A percentile compares a stretch with the other conserved stretches of the same genome.
These are phyloP conservation scores for Candida awuae DNA, from an alignment of 805 yeast genomes.

Conservation along the genomic window DNA sequence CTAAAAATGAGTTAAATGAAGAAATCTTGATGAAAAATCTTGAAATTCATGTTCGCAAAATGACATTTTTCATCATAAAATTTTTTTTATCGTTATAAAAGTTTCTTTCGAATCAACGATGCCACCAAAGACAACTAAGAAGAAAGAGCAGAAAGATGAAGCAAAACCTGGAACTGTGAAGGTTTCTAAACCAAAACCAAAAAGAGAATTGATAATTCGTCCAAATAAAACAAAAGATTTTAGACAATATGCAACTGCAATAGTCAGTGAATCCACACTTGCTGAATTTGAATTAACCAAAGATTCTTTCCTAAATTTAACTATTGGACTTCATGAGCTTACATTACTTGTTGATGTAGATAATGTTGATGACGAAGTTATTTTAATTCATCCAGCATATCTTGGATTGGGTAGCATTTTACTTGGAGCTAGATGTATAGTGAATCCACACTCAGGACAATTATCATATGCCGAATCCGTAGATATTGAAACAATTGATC, in stretches of 20 bases:
- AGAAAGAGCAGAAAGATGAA: constrained; percentile 2
- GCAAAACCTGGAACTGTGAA: constrained; percentile 4
- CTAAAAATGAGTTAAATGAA: too few species aligned
- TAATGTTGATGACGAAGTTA: constrained; percentile 22
- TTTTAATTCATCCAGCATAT: constrained; percentile 19
- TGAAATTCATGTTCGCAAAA: too few species aligned
- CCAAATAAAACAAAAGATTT: constrained; percentile 14
- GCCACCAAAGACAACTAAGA: constrained; percentile 22
- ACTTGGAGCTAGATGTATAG: constrained; percentile 29
- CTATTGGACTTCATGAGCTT: constrained; percentile 19
- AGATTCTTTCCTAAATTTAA: constrained; percentile 23
- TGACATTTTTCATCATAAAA: too few species aligned
- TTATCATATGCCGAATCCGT: constrained; percentile 34
- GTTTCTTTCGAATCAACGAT: constrained; percentile 9
- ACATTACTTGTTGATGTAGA: constrained; percentile 12
- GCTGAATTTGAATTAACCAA: constrained; percentile 17
- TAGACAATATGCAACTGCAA: constrained; percentile 15
- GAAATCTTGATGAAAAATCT: too few species aligned
- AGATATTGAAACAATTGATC: constrained; percentile 8
- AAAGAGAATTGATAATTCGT: constrained; percentile 24
- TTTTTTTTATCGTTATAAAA: too few species aligned
- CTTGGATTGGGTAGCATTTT: constrained; percentile 18
- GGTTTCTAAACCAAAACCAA: constrained; percentile 8
- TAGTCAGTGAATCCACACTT: constrained; percentile 20
- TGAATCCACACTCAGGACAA: constrained; percentile 40